Evolutionary conservation across 2,329 filamentous ascomycete species (phyloP), one percentile per base, ranked within the genome.

Genomic region (Fusarium kyushuense): DNA sequence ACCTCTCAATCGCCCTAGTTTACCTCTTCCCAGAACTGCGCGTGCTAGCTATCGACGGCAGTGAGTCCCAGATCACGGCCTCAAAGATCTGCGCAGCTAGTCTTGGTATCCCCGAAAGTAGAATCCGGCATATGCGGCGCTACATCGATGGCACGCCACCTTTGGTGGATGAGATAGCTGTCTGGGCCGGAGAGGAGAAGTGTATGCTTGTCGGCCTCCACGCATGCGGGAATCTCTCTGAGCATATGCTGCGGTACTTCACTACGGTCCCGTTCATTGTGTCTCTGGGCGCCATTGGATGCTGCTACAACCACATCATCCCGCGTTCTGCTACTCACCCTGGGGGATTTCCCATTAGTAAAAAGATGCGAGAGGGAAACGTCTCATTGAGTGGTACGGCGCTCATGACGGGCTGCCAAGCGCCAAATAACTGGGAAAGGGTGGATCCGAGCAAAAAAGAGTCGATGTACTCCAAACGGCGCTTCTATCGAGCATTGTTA

Each of bases 341-440:
- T 21, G 13, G 3, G 13, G 42, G 42, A 21, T 46, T 46, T 21
- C 42, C 42, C 8, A 46, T 46, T n/a, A 46, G 42, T 12, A 8
- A 5, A 46, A 46, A 1, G 27, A 30, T 46, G 42, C 42, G 27
- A 46, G 42, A 46, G 42, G 16, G 3, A 16, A 46, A 46, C 9
- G 25, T 46, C 5, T 30, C 8, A 6, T 16, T 46, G 13, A 17
- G 27, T 46, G n/a, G 12, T 11, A 46, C 42, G 5, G 42, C 42
- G 27, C 42, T 46, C 16, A 46, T 46, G 42, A 46, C 42, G n/a
- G 42, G 42, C 8, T 46, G 42, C 42, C 42, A 46, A n/a, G 42
- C 42, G 3, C 42, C 42, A 5, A 46, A 30, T 30, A 46, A 30
- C 42, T 46, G 42, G 42, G n/a, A 16, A 16, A 30, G 42, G 42